Conservation (phyloP, 208 protist species). For the Phytomonas sp. region DNA sequence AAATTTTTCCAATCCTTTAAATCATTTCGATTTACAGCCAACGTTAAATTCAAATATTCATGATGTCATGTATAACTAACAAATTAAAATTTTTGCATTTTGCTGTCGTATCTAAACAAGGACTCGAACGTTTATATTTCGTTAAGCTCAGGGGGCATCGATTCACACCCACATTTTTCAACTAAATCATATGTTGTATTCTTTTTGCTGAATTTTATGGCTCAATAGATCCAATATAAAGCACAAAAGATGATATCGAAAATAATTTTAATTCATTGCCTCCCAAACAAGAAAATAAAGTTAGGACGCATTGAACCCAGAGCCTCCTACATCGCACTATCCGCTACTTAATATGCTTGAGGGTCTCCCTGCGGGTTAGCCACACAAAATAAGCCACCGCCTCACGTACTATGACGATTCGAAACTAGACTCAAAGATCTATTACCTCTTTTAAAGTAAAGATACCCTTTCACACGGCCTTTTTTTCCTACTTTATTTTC, state of each 20-base stretch:
- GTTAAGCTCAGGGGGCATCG: neutral
- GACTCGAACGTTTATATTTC: neutral
- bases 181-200: neutral
- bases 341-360: neutral
- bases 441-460: neutral
- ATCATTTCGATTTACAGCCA: neutral
- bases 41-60: neutral
- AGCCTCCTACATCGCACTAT: neutral
- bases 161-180: neutral
- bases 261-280: neutral
- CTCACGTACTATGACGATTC: neutral
- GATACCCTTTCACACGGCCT: neutral
- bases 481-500: neutral
- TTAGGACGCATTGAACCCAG: neutral
- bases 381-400: neutral
- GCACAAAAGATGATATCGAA: neutral
- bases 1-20: neutral
- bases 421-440: neutral
- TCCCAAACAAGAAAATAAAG: neutral
- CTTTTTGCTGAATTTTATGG: neutral
- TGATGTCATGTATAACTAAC: neutral
- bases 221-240: neutral
- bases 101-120: neutral
- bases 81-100: neutral
- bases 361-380: neutral